Evolutionary conservation across 352 stramenopile genomes (phyloP), one percentile per base, ranked within the genome.

Genomic region (Pythium scleroteichum): DNA sequence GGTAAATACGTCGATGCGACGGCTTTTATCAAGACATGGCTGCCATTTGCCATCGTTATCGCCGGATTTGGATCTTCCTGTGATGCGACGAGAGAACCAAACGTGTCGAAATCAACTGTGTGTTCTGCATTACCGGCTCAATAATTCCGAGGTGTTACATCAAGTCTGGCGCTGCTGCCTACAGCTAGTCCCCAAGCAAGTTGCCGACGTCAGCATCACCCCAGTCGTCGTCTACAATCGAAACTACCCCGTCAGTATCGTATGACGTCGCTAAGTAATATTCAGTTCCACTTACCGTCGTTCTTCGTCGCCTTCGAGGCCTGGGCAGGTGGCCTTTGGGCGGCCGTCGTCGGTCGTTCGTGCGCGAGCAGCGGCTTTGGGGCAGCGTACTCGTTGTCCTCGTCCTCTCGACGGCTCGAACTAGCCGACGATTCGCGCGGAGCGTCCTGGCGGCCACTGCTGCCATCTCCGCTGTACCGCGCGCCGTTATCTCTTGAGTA

Each of bases 201-300:
- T 91, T 87, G 26, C 82, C 79, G 9, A 92, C 82, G 42, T 94
- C 82, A 0, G 85, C 85, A 40, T 92, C 81, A 23, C 81, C 82
- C 79, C 82, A 94, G 59, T 94, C 85, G 41, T 94, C 81, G 17
- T 76, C 71, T 58, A 59, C 33, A 35, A 10, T 10, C 29, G 29
- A 35, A 10, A 35, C 29, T n/a, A n/a, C 29, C 29, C 29, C 5
- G 29, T 35, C 5, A 35, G 29, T 35, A 35, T 35, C 29, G 29
- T 35, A 10, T 35, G 10, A 35, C 29, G 29, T 35, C 29, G 29
- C 29, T 10, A 35, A 10, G 10, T 35, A 10, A 10, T 10, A 35
- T 35, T 10, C 29, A 10, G 29, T 35, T 35, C 10, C 14, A 58
- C 48, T 42, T 75, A 90, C 82, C 82, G 69, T 92, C 79, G 26